Evolutionary conservation across 495 filamentous ascomycete genomes (phyloP).

Genomic region (Parachaetomium inaequale): DNA sequence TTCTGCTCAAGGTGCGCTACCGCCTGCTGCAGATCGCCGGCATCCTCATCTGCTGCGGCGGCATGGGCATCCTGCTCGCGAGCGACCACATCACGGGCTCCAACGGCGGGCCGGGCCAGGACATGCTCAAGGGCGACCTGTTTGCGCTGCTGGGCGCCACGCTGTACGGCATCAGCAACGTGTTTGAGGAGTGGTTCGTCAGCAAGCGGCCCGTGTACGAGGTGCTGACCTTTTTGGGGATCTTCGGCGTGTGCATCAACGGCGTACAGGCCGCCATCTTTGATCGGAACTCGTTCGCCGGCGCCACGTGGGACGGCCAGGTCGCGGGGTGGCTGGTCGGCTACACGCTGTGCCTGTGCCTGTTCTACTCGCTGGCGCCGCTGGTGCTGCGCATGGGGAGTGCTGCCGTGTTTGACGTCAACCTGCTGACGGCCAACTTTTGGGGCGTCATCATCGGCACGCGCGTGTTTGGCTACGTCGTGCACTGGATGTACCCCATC

Average conservation of each 20-base stretch:
- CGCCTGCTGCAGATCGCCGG: constrained; percentile 76
- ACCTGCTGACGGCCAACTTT: constrained; percentile 90
- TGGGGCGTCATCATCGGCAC: constrained; percentile 93
- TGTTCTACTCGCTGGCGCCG: constrained; percentile 87
- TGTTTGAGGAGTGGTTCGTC: constrained; percentile 89
- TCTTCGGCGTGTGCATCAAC: constrained; percentile 89
- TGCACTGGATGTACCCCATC: constrained; percentile 92
- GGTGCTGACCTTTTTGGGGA: constrained; percentile 83
- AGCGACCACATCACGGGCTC: constrained; percentile 77
- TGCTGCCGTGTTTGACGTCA: constrained; percentile 96
- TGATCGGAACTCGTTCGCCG: constrained; percentile 67
- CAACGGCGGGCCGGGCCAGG: constrained; percentile 58
- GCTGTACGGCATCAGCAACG: constrained; percentile 88
- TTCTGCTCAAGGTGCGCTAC: constrained; percentile 83
- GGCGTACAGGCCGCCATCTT: constrained; percentile 87
- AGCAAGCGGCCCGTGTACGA: constrained; percentile 84
- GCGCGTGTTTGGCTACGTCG: constrained; percentile 70
- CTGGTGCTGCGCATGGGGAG: constrained; percentile 81
- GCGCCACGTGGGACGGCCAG: constrained; percentile 62
- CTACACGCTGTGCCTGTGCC: constrained; percentile 73
- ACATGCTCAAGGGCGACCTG: constrained; percentile 86
- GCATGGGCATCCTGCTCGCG: constrained; percentile 83
- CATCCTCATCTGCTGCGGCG: constrained; percentile 86
- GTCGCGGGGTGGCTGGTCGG: constrained; percentile 80
- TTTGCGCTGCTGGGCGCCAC: constrained; percentile 86